phyloP scores from a whole-genome alignment of 1,139 yeast species.

The Hemisphaericaspora xylofermentans region DNA sequence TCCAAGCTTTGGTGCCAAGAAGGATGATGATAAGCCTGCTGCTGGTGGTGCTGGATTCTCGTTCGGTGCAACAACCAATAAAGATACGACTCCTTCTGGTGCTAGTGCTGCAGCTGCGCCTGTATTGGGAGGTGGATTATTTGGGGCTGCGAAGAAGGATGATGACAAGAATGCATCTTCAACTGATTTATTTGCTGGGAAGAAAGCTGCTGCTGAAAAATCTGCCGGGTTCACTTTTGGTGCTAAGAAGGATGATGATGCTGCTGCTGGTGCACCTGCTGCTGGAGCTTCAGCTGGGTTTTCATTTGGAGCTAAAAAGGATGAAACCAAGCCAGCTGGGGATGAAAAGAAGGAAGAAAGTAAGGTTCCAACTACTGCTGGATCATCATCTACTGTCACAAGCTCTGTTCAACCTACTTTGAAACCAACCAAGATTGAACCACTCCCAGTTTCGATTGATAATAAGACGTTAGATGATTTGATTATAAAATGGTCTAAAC shows the following conservation, averaged over 20 bases:
- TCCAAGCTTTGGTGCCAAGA: constrained; percentile 20
- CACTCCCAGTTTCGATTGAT: constrained; percentile 75
- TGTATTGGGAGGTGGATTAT: constrained; percentile 14
- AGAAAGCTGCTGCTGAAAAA: constrained; percentile 17
- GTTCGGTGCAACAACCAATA: constrained; percentile 24
- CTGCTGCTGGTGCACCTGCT: constrained; percentile 13
- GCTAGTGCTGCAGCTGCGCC: no score
- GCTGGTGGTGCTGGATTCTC: constrained; percentile 12
- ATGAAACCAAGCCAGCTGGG: constrained; percentile 8
- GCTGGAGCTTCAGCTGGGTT: constrained; percentile 11
- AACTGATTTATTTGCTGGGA: constrained; percentile 21
- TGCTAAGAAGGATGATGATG: constrained; percentile 19
- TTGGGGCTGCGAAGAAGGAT: constrained; percentile 27
- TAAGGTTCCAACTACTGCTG: constrained; percentile 12
- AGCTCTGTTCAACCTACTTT: constrained; percentile 26
- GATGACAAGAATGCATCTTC: constrained; percentile 15
- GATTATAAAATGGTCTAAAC: constrained; percentile 90
- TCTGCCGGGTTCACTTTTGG: constrained; percentile 24
- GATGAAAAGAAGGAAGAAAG: constrained; percentile 20
- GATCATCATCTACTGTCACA: constrained; percentile 12
- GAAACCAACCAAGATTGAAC: constrained; percentile 54
- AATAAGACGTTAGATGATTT: constrained; percentile 92
- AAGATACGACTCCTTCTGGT: no score
- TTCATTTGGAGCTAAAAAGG: constrained; percentile 27
- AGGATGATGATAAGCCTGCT: constrained; percentile 18